Evolutionary conservation across 2,329 filamentous ascomycete genomes (phyloP).

Genomic region (Fusarium illudens): DNA sequence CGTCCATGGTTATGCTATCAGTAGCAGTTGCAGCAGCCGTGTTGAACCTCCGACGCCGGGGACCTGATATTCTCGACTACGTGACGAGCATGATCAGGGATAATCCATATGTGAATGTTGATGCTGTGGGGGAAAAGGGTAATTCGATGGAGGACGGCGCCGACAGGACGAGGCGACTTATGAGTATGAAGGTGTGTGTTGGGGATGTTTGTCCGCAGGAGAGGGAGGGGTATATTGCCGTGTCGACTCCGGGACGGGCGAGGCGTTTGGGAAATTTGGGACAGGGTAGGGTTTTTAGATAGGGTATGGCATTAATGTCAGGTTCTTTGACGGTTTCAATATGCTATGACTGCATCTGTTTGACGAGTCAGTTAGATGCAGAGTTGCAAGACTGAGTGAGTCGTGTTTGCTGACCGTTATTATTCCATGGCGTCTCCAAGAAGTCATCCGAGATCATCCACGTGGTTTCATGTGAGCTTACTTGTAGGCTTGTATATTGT

Average conservation of each 20-base stretch:
- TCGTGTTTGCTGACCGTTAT: too few relatives aligned
- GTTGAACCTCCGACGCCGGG: slow-evolving; percentile 2
- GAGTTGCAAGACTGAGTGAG: too few relatives aligned
- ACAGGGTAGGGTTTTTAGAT: neutral
- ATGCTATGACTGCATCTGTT: too few relatives aligned
- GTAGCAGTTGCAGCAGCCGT: neutral
- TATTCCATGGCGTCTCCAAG: too few relatives aligned
- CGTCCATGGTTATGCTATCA: neutral
- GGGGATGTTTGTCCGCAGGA: slow-evolving; percentile 7
- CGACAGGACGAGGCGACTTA: slow-evolving; percentile 10
- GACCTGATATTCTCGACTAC: slow-evolving; percentile 9
- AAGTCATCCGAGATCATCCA: too few relatives aligned
- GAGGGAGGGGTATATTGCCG: slow-evolving; percentile 8
- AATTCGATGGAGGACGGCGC: slow-evolving; percentile 10
- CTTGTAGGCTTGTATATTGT: too few relatives aligned
- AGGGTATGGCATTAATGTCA: neutral
- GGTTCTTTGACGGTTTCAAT: too few relatives aligned
- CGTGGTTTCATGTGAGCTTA: too few relatives aligned
- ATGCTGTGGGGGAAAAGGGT: neutral
- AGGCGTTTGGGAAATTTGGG: neutral
- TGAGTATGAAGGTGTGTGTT: slow-evolving; percentile 5
- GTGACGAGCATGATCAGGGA: slow-evolving; percentile 8
- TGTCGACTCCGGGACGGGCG: slow-evolving; percentile 1
- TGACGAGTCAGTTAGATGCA: too few relatives aligned
- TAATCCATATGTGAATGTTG: slow-evolving; percentile 7